Evolutionary conservation across 2,329 filamentous ascomycete species (phyloP).

Genomic region (Calonectria pseudoturangicola): DNA sequence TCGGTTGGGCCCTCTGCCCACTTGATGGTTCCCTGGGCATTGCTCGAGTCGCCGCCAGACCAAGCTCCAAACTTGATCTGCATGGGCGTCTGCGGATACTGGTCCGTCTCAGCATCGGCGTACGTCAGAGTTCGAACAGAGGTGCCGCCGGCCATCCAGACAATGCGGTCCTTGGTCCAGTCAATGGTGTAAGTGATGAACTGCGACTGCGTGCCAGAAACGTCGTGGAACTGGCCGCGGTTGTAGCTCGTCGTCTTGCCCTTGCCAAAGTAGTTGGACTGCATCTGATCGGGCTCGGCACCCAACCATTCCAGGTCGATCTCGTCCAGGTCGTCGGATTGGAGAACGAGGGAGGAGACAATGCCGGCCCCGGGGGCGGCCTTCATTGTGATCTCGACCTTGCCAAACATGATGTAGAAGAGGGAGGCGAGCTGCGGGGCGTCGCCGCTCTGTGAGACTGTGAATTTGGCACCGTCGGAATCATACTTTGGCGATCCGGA

Average conservation of each 20-base stretch:
- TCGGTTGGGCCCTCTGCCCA: slow-evolving; percentile 93
- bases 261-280: slow-evolving; percentile 98
- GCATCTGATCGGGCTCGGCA: slow-evolving; percentile 83
- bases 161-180: slow-evolving; percentile 90
- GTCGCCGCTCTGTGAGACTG: slow-evolving; percentile 85
- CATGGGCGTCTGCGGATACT: slow-evolving; percentile 98
- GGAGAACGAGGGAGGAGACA: slow-evolving; percentile 92
- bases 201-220: slow-evolving; percentile 79
- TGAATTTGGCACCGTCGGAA: slow-evolving; percentile 86
- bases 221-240: slow-evolving; percentile 86
- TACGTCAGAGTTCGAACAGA: slow-evolving; percentile 85
- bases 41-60: slow-evolving; percentile 90
- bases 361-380: slow-evolving; percentile 92
- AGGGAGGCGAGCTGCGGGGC: slow-evolving; percentile 90
- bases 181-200: slow-evolving; percentile 94
- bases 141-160: slow-evolving; percentile 89
- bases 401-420: slow-evolving; percentile 99
- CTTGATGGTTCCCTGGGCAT: slow-evolving; percentile 86
- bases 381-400: slow-evolving; percentile 89
- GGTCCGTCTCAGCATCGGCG: slow-evolving; percentile 79
- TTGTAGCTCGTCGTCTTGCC: slow-evolving; percentile 90
- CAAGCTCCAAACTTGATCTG: slow-evolving; percentile 93
- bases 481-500: slow-evolving; percentile 83
- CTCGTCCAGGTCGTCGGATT: slow-evolving; percentile 95
- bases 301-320: slow-evolving; percentile 99